These are phyloP conservation scores for Quercus cerris DNA, from an alignment of 306 rosid genomes.

Conservation along the genomic window DNA sequence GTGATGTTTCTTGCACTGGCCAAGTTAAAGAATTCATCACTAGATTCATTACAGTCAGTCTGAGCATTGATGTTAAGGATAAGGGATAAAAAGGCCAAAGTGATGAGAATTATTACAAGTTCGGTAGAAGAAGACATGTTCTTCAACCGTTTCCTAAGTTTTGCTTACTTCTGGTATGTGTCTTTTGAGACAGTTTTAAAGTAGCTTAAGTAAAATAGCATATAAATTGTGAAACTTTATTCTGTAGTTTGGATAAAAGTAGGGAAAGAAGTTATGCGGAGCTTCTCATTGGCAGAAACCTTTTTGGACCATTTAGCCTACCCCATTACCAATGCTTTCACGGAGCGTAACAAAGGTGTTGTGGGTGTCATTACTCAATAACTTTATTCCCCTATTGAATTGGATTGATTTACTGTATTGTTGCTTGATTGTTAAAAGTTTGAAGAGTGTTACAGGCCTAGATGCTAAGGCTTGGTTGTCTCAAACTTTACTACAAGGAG, in stretches of 20 bases:
- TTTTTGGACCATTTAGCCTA: neutral
- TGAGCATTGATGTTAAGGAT: neutral
- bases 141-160: neutral
- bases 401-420: neutral
- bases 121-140: constrained; percentile 23
- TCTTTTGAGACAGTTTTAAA: neutral
- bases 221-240: neutral
- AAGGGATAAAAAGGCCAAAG: constrained; percentile 20
- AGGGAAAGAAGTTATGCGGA: constrained; percentile 5
- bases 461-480: neutral
- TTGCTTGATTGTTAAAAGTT: constrained; percentile 9
- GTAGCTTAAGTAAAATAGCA: neutral
- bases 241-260: neutral
- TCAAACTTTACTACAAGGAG: neutral
- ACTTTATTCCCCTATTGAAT: neutral
- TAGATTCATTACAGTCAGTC: neutral
- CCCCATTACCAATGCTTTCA: neutral
- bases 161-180: neutral
- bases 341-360: neutral
- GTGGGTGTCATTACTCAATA: neutral
- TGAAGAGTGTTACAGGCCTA: neutral
- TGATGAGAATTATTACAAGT: neutral
- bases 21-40: neutral
- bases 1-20: neutral
- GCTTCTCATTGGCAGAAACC: neutral